Evolutionary conservation across 1,139 yeast species (phyloP).

Genomic region (Blastobotrys ciferrii): DNA sequence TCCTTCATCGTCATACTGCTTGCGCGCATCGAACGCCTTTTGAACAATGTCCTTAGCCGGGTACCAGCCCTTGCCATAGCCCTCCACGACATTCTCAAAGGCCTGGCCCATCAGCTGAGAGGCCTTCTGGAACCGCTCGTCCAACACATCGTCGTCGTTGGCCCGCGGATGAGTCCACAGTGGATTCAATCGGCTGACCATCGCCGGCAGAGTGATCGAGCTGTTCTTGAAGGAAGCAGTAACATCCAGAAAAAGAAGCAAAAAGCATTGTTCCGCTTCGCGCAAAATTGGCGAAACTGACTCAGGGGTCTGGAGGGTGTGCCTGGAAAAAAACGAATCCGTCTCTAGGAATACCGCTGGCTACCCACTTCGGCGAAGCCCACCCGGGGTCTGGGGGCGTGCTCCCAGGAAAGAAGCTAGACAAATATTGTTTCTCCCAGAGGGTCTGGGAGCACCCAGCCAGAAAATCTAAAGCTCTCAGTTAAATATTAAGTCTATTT

Average conservation of each 20-base stretch:
- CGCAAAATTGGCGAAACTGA: no score
- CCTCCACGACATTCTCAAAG: constrained; percentile 63
- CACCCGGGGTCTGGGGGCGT: no score
- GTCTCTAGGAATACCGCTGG: no score
- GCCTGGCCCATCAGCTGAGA: constrained; percentile 80
- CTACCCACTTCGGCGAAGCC: no score
- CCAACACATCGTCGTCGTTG: constrained; percentile 64
- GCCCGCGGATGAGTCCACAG: constrained; percentile 62
- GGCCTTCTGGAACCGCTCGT: constrained; percentile 65
- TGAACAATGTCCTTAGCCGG: constrained; percentile 82
- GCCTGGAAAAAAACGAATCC: no score
- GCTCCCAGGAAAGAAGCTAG: no score
- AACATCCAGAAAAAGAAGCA: no score
- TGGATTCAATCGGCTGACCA: constrained; percentile 79
- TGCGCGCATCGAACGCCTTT: constrained; percentile 53
- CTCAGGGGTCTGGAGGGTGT: no score
- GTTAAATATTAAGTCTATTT: not conserved
- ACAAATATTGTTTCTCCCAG: no score
- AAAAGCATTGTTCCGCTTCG: no score
- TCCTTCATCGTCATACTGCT: constrained; percentile 49
- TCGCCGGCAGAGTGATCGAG: constrained; percentile 72
- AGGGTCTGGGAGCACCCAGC: no score
- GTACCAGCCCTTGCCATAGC: constrained; percentile 83
- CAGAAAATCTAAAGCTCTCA: no score
- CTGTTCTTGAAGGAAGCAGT: constrained; percentile 39